Base-by-base conservation (phyloP, 495 filamentous ascomycete genomes). In the Mytilinidion resinicola region DNA sequence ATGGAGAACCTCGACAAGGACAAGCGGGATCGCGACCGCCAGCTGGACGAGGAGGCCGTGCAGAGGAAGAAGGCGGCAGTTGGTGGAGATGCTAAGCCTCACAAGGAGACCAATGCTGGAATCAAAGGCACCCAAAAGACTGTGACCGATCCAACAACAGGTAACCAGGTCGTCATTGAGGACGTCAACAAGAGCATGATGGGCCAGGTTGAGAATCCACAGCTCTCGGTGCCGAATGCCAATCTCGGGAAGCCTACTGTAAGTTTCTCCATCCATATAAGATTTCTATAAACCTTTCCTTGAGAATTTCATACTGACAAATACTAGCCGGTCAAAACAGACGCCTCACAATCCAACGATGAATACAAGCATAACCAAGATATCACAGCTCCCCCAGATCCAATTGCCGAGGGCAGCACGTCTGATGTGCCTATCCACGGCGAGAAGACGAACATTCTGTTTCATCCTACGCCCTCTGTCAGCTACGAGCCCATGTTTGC, bases 401-500 rank as follows among this genome's bases (percentile, higher is more conserved):
- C 92, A 6, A 72, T 96, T 21, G 85, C 82, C 9, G 75, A 83
- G 54, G 85, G 88, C 11, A 81, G 85, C 34, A 96, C 92, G 1
- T 89, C 87, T 9, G 92, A 97, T 71, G 89, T 97, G 7, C 92
- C 92, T 14, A 95, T 97, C 63, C 90, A 89, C 69, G 91, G 91
- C 55, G 92, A 96, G 66, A 95, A 90, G 78, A 97, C 92, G 1
- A 96, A 96, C 62, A 84, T 97, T 35, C 83, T 97, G 30, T 96
- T 96, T 72, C 90, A 96, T 67, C 91, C 93, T 0, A 97, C 92
- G 0, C 92, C 92, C 0, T 85, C 87, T 0, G 77, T 96, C 53
- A 86, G 84, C 65, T 95, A 88, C 57, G 85, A 90, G 69, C 89
- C 91, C 5, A 95, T 90, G 78, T 96, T 87, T 73, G 82, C 78